phyloP scores from a whole-genome alignment of 495 filamentous ascomycete species.

The Pseudevernia furfuracea region DNA sequence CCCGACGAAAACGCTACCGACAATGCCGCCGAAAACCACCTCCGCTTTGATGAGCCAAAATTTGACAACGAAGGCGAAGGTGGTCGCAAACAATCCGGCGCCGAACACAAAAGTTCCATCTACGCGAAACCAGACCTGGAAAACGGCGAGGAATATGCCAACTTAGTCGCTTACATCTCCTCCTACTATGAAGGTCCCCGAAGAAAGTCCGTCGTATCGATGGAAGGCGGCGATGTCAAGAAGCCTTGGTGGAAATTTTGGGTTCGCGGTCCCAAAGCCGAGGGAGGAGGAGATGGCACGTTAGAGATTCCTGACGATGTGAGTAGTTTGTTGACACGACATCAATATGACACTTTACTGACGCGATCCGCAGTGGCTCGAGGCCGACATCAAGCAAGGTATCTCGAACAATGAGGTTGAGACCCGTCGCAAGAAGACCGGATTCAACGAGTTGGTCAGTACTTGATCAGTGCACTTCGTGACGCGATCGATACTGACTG shows the following conservation, averaged over 20 bases:
- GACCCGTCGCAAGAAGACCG: slow-evolving; percentile 54
- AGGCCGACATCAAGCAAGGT: slow-evolving; percentile 61
- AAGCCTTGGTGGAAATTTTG: slow-evolving; percentile 54
- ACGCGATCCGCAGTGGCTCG: slow-evolving; percentile 44
- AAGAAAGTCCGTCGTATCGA: slow-evolving; percentile 41
- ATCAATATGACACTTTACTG: not conserved
- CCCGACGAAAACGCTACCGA: slow-evolving; percentile 20
- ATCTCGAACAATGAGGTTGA: slow-evolving; percentile 53
- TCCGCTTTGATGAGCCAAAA: slow-evolving; percentile 24
- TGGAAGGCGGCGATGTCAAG: slow-evolving; percentile 46
- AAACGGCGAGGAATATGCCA: slow-evolving; percentile 43
- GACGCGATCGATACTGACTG: slow-evolving; percentile 11
- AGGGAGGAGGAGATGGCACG: slow-evolving; percentile 33
- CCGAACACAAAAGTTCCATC: slow-evolving; percentile 21
- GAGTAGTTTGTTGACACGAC: not conserved
- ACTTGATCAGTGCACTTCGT: not conserved
- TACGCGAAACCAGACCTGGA: slow-evolving; percentile 27
- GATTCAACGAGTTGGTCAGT: slow-evolving; percentile 60
- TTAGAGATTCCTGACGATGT: slow-evolving; percentile 56
- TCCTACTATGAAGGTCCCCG: slow-evolving; percentile 53
- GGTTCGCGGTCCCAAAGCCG: slow-evolving; percentile 29
- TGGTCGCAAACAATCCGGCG: slow-evolving; percentile 18
- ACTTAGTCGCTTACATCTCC: slow-evolving; percentile 58
- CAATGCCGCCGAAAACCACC: slow-evolving; percentile 20
- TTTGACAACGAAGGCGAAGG: slow-evolving; percentile 19